phyloP scores from a whole-genome alignment of 2,329 filamentous ascomycete species.

The Fusarium camptoceras region DNA sequence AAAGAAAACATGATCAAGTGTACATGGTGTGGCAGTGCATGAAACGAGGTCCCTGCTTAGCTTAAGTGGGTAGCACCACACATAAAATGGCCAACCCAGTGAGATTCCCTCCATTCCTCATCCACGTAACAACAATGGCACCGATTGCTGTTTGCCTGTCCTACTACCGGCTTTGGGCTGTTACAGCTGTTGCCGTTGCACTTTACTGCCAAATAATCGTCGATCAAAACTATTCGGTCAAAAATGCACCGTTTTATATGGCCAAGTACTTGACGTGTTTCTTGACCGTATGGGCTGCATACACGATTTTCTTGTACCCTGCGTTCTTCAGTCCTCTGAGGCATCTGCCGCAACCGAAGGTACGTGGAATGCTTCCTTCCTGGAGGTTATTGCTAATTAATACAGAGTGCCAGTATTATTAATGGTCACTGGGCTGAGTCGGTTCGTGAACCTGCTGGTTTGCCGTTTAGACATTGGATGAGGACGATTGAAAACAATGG shows the following conservation, averaged over 20 bases:
- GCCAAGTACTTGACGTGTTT: constrained; percentile 1
- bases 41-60: constrained; percentile 4
- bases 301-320: constrained; percentile 18
- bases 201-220: background rate
- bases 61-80: constrained; percentile 5
- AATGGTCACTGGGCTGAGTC: constrained; percentile 37
- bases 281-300: constrained; percentile 18
- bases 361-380: rapidly evolving
- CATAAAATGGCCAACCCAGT: constrained; percentile 21
- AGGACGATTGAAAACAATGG: constrained; percentile 37
- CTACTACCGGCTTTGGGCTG: constrained; percentile 26
- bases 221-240: constrained; percentile 2
- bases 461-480: constrained; percentile 29
- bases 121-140: constrained; percentile 8
- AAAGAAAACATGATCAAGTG: background rate
- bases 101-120: constrained; percentile 11
- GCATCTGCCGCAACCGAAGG: constrained; percentile 17
- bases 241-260: background rate
- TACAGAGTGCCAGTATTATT: constrained; percentile 9
- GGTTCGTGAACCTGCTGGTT: constrained; percentile 27
- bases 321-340: constrained; percentile 22
- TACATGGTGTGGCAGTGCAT: constrained; percentile 1
- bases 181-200: background rate
- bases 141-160: constrained; percentile 21
- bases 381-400: background rate